A percentile compares a stretch with the other conserved stretches of the same genome.
phyloP scores from a whole-genome alignment of 2,329 filamentous ascomycete genomes.

The Xylariomycetidae sp. region DNA sequence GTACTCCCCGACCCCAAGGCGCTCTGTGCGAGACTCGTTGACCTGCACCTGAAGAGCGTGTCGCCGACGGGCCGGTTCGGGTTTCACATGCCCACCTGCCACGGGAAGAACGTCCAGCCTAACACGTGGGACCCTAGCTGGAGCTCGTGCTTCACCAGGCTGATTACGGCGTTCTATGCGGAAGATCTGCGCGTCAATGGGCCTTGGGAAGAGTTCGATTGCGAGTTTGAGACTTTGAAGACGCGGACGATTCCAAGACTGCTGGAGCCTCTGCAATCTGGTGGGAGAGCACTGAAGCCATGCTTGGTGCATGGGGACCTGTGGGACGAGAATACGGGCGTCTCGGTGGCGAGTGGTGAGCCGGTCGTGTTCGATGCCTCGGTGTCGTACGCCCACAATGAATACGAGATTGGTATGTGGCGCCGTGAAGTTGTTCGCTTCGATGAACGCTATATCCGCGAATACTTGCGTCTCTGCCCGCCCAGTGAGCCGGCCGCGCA shows the following conservation, averaged over 20 bases:
- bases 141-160: no score
- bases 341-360: constrained; percentile 20
- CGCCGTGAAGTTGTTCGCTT: no score
- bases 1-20: constrained; percentile 12
- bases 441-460: no score
- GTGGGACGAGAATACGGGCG: constrained; percentile 28
- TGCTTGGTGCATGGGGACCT: constrained; percentile 28
- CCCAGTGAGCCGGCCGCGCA: no score
- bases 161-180: no score
- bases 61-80: constrained; percentile 24
- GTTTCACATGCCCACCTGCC: constrained; percentile 20
- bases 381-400: constrained; percentile 28
- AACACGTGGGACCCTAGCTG: no score
- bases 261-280: constrained; percentile 22
- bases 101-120: constrained; percentile 8
- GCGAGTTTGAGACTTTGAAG: constrained; percentile 16
- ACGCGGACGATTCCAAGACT: constrained; percentile 18
- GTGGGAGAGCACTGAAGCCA: constrained; percentile 25
- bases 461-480: no score
- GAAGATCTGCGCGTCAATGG: no score
- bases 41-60: no score
- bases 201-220: no score
- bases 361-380: constrained; percentile 27
- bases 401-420: constrained; percentile 26
- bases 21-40: constrained; percentile 13